Evolutionary conservation across 768 basidiomycete species (phyloP), one percentile per base, ranked within the genome.

Genomic region (Melanogaster broomeanus): DNA sequence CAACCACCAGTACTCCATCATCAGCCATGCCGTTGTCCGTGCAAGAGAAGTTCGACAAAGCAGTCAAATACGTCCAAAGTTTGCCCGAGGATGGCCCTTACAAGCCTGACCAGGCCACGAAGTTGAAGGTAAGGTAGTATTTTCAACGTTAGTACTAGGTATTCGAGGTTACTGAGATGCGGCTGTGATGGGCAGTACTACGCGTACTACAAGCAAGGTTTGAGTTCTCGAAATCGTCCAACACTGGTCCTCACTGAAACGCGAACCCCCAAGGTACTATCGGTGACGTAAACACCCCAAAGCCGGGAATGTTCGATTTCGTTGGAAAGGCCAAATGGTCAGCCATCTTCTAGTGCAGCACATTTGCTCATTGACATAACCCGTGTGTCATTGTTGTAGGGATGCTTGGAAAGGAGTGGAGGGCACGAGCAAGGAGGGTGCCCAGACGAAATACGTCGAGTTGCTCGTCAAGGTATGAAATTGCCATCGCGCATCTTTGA

Each of bases 151-250:
- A 37, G 27, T 43, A 6, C 21, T 13, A 11, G n/a, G 31, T 27
- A 8, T 27, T 27, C 25, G 13, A 3, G 16, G 33, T 37, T 24
- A 31, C 49, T 39, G 37, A 60, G 24, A 54, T 52, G 54, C 39
- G 27, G 48, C 42, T 52, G 44, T 48, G 35, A 42, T 3, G 39
- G n/a, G 18, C 62, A 98, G 95, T 97, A 97, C 79, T 99, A 98
- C 78, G 80, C 78, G 60, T 83, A 87, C 70, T 98, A 77, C 82
- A 99, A 98, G 80, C 94, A 96, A 79, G 92, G 93, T 88, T 48
- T 40, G 68, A 48, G 19, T 21, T 21, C 6, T 3, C n/a, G 27
- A 50, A 49, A 56, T 46, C 50, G 28, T 31, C 30, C n/a, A 42
- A 31, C 3, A 41, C 39, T 31, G 44, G 42, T 25, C 24, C 31